Evolutionary conservation across 129 eudicot species (phyloP).

Genomic region (Daucus carota): DNA sequence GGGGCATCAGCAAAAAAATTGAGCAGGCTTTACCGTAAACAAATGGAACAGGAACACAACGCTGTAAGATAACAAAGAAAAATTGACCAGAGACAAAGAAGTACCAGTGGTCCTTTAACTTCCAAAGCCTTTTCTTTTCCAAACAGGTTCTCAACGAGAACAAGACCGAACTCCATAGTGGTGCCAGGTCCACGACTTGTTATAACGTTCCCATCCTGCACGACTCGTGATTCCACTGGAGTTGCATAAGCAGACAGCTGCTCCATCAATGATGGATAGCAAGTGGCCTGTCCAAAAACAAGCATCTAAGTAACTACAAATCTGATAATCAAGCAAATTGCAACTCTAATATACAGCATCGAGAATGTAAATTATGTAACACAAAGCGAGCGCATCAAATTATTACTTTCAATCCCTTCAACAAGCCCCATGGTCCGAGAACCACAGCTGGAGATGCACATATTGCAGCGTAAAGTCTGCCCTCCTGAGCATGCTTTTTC

Average conservation of each 20-base stretch:
- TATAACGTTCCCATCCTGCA: conserved; percentile 68
- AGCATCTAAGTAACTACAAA: conserved; percentile 2
- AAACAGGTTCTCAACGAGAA: conserved; percentile 55
- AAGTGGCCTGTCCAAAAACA: conserved; percentile 56
- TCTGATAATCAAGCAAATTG: not conserved
- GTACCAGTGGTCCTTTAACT: conserved; percentile 74
- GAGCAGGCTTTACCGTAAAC: not conserved
- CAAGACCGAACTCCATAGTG: conserved; percentile 75
- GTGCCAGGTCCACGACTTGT: conserved; percentile 99
- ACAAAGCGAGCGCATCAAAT: not conserved
- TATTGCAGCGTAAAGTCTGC: conserved; percentile 74
- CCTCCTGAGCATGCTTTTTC: conserved; percentile 80
- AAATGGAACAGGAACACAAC: not conserved
- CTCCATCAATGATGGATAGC: conserved; percentile 89
- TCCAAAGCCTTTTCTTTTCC: conserved; percentile 84
- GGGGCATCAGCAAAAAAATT: not conserved
- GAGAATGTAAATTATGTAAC: no score
- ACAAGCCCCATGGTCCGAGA: conserved; percentile 90
- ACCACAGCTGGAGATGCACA: conserved; percentile 98
- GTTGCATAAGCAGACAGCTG: conserved; percentile 66
- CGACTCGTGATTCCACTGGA: conserved; percentile 81
- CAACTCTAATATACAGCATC: not conserved
- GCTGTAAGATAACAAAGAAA: not conserved
- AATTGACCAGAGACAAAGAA: not conserved
- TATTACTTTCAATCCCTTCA: conserved; percentile 68